Evolutionary conservation across 139 green algal species (phyloP).

Genomic region (Coccomyxa sp.): DNA sequence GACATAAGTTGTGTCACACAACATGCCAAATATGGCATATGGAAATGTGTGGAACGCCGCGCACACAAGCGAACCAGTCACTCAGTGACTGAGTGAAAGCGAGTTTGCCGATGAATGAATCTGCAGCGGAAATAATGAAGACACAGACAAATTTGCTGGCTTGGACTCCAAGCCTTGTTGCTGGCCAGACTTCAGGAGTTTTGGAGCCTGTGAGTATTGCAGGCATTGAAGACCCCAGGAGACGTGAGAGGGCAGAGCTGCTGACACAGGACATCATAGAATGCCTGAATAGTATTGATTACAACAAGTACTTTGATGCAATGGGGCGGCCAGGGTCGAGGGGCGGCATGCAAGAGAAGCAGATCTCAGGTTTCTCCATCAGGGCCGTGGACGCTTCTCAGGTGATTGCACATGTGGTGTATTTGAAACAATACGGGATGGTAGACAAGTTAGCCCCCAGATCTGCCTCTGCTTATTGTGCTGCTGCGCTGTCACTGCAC

Average conservation of each 20-base stretch:
- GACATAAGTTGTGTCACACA: too few species aligned
- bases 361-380: constrained; percentile 36
- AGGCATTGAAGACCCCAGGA: constrained; percentile 8
- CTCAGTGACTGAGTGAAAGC: too few species aligned
- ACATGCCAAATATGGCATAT: too few species aligned
- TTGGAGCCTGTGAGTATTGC: not conserved
- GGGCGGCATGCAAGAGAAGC: constrained; percentile 26
- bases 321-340: constrained; percentile 14
- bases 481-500: not conserved
- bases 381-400: constrained; percentile 15
- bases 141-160: too few species aligned
- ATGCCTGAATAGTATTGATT: constrained; percentile 36
- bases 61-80: too few species aligned
- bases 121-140: too few species aligned
- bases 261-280: constrained; percentile 25
- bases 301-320: constrained; percentile 40
- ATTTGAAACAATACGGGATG: not conserved
- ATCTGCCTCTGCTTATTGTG: not conserved
- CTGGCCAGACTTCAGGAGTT: too few species aligned
- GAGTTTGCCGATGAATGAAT: too few species aligned
- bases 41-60: too few species aligned
- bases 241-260: constrained; percentile 19
- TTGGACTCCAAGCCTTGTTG: too few species aligned
- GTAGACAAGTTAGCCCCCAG: not conserved
- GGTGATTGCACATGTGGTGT: constrained; percentile 2